These are phyloP conservation scores for Fusarium scirpi DNA, from an alignment of 2,329 filamentous ascomycete species.

Conservation along the genomic window DNA sequence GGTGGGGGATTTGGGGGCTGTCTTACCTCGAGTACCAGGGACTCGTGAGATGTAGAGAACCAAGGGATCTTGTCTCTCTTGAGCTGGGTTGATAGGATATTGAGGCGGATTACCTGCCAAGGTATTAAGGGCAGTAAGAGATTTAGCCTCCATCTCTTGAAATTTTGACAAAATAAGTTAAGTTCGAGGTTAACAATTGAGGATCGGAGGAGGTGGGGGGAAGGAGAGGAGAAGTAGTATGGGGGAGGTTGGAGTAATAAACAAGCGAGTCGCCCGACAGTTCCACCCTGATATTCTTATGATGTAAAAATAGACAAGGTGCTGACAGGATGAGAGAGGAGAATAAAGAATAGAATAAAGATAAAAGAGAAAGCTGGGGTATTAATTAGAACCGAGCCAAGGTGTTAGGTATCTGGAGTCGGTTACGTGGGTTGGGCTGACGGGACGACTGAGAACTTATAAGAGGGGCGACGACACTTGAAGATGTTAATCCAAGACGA, in stretches of 20 bases:
- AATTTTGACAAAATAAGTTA: slow-evolving; percentile 4
- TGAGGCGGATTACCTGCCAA: slow-evolving; percentile 88
- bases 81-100: slow-evolving; percentile 82
- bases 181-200: slow-evolving; percentile 15
- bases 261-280: slow-evolving; percentile 11
- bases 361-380: slow-evolving; percentile 5
- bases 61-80: slow-evolving; percentile 75
- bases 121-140: slow-evolving; percentile 80
- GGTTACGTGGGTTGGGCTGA: slow-evolving; percentile 18
- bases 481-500: slow-evolving; percentile 5
- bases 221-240: slow-evolving; percentile 8
- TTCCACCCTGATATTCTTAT: slow-evolving; percentile 14
- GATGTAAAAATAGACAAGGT: not conserved
- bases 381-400: slow-evolving; percentile 12
- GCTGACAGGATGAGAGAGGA: not conserved
- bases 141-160: slow-evolving; percentile 78
- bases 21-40: slow-evolving; percentile 85
- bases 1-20: slow-evolving; percentile 14
- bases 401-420: not conserved
- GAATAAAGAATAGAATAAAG: not conserved
- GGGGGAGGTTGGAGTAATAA: slow-evolving; percentile 25
- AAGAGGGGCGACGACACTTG: not conserved
- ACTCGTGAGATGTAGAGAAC: slow-evolving; percentile 93
- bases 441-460: slow-evolving; percentile 14
- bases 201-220: slow-evolving; percentile 22